phyloP scores from a whole-genome alignment of 805 yeast species.

The Suhomyces xylopsoci region DNA sequence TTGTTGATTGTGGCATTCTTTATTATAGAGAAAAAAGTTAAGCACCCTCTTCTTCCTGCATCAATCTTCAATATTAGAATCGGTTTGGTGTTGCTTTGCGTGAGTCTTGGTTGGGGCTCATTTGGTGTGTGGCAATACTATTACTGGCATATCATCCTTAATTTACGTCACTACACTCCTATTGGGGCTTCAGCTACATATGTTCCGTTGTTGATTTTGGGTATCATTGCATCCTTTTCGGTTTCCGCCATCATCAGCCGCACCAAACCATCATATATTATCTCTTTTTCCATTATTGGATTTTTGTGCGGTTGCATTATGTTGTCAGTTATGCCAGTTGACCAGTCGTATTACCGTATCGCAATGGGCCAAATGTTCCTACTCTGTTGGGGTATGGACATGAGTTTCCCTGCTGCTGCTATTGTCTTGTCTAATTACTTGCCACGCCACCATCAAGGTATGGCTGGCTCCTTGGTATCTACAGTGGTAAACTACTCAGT shows the following conservation, averaged over 20 bases:
- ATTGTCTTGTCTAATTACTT: conserved; percentile 56
- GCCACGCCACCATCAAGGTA: conserved; percentile 67
- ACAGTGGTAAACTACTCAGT: conserved; percentile 71
- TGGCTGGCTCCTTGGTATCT: conserved; percentile 71
- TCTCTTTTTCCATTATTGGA: conserved; percentile 49
- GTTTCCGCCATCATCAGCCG: conserved; percentile 48
- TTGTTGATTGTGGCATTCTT: conserved; percentile 40
- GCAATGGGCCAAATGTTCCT: conserved; percentile 55
- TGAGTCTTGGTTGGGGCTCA: conserved; percentile 72
- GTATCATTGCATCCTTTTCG: conserved; percentile 51
- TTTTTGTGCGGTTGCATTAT: conserved; percentile 55
- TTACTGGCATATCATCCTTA: conserved; percentile 49
- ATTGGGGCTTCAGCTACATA: conserved; percentile 36
- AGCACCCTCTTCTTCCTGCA: conserved; percentile 55
- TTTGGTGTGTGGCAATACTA: conserved; percentile 75
- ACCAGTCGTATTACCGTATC: conserved; percentile 59
- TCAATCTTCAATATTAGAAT: conserved; percentile 45
- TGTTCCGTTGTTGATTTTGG: conserved; percentile 49
- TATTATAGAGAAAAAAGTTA: conserved; percentile 44
- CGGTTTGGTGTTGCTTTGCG: conserved; percentile 46
- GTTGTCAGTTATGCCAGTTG: conserved; percentile 53
- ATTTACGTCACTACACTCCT: conserved; percentile 46
- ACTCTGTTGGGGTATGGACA: conserved; percentile 72
- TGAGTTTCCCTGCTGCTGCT: conserved; percentile 73
- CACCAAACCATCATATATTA: conserved; percentile 48